Evolutionary conservation across 75 land plant species (phyloP).

Genomic region (Larix kaempferi): DNA sequence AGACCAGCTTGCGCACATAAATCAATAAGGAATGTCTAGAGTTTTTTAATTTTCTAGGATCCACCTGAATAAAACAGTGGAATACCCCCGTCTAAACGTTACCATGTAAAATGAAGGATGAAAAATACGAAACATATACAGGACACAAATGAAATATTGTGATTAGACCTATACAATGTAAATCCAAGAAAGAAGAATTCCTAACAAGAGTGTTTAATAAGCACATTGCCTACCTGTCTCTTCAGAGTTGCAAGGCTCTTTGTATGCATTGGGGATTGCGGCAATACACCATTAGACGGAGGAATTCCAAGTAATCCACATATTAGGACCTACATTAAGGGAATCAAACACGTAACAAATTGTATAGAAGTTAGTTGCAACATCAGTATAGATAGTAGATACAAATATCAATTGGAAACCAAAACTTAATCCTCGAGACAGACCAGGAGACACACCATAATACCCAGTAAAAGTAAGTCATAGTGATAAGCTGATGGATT

Average conservation of each 20-base stretch:
- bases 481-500: slow-evolving; percentile 28
- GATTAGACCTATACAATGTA: neutral
- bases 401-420: neutral
- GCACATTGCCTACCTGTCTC: slow-evolving; percentile 50
- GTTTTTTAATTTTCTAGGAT: neutral
- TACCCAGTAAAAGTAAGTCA: slow-evolving; percentile 21
- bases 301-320: slow-evolving; percentile 87
- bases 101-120: neutral
- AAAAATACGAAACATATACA: neutral
- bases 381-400: neutral
- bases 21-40: neutral
- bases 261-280: slow-evolving; percentile 96
- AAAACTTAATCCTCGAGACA: neutral
- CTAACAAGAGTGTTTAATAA: neutral
- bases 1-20: neutral
- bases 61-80: neutral
- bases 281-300: slow-evolving; percentile 91
- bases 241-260: slow-evolving; percentile 78
- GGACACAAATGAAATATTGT: neutral
- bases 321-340: slow-evolving; percentile 47
- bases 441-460: slow-evolving; percentile 11
- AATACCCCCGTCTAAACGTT: neutral
- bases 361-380: neutral
- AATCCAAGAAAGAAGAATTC: neutral
- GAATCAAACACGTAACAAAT: neutral